A percentile compares a stretch with the other conserved stretches of the same genome.
These are phyloP conservation scores for Pleurotus sapidus DNA, from an alignment of 768 basidiomycete genomes.

Conservation along the genomic window DNA sequence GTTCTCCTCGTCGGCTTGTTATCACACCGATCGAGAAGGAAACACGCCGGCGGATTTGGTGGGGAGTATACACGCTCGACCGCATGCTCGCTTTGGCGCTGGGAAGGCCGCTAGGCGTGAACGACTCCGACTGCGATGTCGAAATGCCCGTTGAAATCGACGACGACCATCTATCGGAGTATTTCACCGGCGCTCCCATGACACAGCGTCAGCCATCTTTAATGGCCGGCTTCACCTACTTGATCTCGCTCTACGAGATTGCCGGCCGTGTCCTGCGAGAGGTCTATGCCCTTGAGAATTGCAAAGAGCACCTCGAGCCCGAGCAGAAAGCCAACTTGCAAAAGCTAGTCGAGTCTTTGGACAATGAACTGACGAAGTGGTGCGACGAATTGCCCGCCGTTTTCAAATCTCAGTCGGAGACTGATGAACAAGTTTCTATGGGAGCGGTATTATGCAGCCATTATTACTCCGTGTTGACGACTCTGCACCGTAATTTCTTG, in stretches of 20 bases:
- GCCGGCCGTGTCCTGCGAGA: constrained; percentile 78
- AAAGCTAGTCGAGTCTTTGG: constrained; percentile 72
- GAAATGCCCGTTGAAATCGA: constrained; percentile 83
- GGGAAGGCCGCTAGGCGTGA: constrained; percentile 84
- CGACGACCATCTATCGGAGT: constrained; percentile 72
- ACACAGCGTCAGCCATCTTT: constrained; percentile 57
- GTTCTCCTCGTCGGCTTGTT: constrained; percentile 73
- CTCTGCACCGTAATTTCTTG: constrained; percentile 84
- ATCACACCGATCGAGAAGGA: constrained; percentile 81
- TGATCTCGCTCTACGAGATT: constrained; percentile 80
- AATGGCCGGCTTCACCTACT: constrained; percentile 79
- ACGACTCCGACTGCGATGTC: constrained; percentile 89
- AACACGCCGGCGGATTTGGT: constrained; percentile 89
- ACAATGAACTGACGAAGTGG: constrained; percentile 78
- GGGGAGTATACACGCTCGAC: constrained; percentile 88
- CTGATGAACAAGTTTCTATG: constrained; percentile 82
- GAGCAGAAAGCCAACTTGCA: constrained; percentile 78
- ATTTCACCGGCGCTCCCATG: constrained; percentile 63
- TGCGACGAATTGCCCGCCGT: constrained; percentile 71
- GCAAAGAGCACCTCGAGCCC: constrained; percentile 69
- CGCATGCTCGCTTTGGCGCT: constrained; percentile 91
- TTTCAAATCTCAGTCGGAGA: constrained; percentile 73
- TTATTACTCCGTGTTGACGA: constrained; percentile 85
- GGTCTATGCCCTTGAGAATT: constrained; percentile 79
- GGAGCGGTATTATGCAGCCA: constrained; percentile 84